phyloP scores from a whole-genome alignment of 768 basidiomycete genomes.

The Mycena indigotica region DNA sequence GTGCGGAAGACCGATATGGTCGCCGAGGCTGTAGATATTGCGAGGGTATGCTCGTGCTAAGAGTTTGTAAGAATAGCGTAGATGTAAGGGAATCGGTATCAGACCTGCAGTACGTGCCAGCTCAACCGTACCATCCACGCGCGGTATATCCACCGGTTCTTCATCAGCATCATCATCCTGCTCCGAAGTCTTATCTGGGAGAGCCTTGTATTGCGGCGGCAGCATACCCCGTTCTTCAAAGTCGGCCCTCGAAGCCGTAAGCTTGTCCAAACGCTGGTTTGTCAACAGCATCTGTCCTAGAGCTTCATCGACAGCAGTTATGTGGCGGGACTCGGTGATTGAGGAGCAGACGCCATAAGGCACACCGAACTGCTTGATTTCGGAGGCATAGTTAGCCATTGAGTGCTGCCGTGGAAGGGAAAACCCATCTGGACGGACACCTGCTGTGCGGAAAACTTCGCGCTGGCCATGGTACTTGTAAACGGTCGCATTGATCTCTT shows the following conservation, averaged over 20 bases:
- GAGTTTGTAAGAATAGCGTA: not conserved
- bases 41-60: constrained; percentile 1
- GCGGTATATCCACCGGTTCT: not conserved
- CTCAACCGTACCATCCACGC: constrained; percentile 14
- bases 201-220: not conserved
- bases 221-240: constrained; percentile 25
- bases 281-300: constrained; percentile 27
- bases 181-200: constrained; percentile 1
- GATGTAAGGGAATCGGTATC: not conserved
- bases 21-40: not conserved
- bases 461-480: constrained; percentile 15
- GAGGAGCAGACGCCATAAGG: constrained; percentile 29
- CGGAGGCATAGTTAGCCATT: constrained; percentile 17
- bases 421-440: constrained; percentile 17
- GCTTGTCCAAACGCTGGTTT: constrained; percentile 25
- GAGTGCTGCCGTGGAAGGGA: constrained; percentile 26
- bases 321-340: constrained; percentile 29
- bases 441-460: constrained; percentile 14
- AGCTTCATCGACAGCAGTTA: constrained; percentile 28
- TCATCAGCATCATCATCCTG: not conserved
- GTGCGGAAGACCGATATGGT: not conserved
- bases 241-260: constrained; percentile 20
- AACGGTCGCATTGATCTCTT: constrained; percentile 3
- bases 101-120: constrained; percentile 10
- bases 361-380: constrained; percentile 22